phyloP scores from a whole-genome alignment of 306 rosid genomes.

The Hippophae rhamnoides region DNA sequence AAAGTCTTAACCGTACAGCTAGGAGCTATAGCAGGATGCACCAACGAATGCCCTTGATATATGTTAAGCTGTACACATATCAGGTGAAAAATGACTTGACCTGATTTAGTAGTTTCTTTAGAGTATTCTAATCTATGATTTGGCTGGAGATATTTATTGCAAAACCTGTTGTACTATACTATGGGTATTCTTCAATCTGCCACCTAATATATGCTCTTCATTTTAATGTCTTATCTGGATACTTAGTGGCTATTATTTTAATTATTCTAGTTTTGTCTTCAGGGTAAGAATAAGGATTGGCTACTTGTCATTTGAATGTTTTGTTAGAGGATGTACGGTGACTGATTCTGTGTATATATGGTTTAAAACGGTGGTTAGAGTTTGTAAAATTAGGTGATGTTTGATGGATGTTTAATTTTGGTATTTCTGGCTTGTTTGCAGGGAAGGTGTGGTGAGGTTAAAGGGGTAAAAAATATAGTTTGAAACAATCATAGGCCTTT shows the following conservation, averaged over 20 bases:
- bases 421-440: no score
- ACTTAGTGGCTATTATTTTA: background rate
- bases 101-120: background rate
- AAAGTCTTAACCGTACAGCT: slow-evolving; percentile 80
- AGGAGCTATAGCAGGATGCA: slow-evolving; percentile 79
- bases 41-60: slow-evolving; percentile 92
- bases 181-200: background rate
- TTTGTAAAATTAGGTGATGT: no score
- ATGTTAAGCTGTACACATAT: slow-evolving; percentile 89
- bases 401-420: no score
- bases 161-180: background rate
- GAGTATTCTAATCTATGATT: no score
- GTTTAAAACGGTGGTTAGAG: no score
- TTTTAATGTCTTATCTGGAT: background rate
- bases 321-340: no score
- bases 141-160: background rate
- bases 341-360: no score
- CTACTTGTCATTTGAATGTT: no score
- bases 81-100: slow-evolving; percentile 44
- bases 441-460: no score
- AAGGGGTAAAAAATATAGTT: no score
- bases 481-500: no score
- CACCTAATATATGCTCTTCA: background rate
- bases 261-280: no score
- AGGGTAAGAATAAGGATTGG: background rate